Base-by-base conservation (phyloP, 345 rosid genomes). In the Linum tenue region DNA sequence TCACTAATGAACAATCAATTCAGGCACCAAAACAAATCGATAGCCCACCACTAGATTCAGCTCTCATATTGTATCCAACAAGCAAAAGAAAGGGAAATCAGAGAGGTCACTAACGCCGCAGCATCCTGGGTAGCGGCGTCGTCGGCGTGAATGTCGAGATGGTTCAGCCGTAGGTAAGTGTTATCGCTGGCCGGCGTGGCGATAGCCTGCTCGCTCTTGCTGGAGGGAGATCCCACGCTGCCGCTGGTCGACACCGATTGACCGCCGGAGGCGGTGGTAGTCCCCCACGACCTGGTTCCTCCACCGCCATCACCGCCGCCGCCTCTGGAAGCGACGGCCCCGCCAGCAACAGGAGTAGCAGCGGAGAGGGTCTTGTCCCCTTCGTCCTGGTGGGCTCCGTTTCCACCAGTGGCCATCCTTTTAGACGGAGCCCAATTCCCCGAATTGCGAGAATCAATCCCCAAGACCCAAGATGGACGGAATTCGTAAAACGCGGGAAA, bases 171-270 rank as follows among this genome's bases (percentile, higher is more conserved):
- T 6, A 84, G 65, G 63, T 83, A 80, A 42, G 97, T 73, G 66
- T 31, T 85, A 69, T 91, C 99, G 55, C 84, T 85, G 5, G 85
- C 86, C 4, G 96, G 92, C 0, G 98, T 89, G 43, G 92, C 90
- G 62, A 80, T 73, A 65, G 80, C 76, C 61, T 69, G 89, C 74
- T 66, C 83, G 73, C 90, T 85, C 70, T 89, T 79, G 83, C 94
- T 88, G 1, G 96, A 94, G 1, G 96, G 99, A 0, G 99, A 94
- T 9, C 99, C 99, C 15, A 84, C 86, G 73, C 99, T 90, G 41
- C 96, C 96, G 7, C 96, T 91, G 9, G 95, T 88, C 37, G 97
- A 88, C 31, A 88, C 84, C 39, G 96, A 88, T 71, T 90, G 92
- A 3, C 60, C 60, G 62, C 89, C 97, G 10, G 97, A 90, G 67